Base-by-base conservation (phyloP, 2,329 filamentous ascomycete genomes). In the Parastagonospora nodorum region DNA sequence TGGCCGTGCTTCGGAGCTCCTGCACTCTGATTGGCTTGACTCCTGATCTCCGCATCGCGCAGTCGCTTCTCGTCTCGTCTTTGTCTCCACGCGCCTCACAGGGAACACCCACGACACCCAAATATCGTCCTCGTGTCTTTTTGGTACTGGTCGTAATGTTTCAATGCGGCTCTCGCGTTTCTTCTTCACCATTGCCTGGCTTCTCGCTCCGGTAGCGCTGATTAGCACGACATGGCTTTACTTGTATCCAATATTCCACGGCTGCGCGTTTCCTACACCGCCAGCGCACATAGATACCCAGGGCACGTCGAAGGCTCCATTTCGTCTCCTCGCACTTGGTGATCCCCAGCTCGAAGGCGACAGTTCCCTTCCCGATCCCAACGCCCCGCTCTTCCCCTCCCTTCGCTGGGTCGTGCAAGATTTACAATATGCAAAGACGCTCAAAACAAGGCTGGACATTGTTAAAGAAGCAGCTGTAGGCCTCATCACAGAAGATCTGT, bases 341-440 rank as follows among this genome's bases (percentile, higher is more conserved):
- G 93, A 97, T 72, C 93, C 93, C 5, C 93, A 97, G 73, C 84
- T 97, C 46, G 93, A 97, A 76, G 93, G 93, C 63, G 90, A 96
- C 69, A 91, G 88, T 2, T 92, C 90, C 6, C 87, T 97, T 24
- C 88, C 87, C 0, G 69, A 69, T 15, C 63, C 66, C 1, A 43
- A 53, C 24, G 61, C 61, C 11, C 64, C 55, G n/a, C 27, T 64
- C 1, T 68, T 78, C 77, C 71, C 75, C 68, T 53, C 72, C 73
- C 35, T 73, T 74, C 11, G 76, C 74, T 19, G 75, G 71, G 51
- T 69, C 7, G n/a, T 35, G 2, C 15, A 43, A 11, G 47, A 66
- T 33, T 14, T 70, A n/a, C 57, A 53, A 31, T 43, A 57, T 39
- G 64, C 65, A 24, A 24, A 5, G 19, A 3, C 49, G 47, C 11